A percentile compares a stretch with the other conserved stretches of the same genome.
Conservation (phyloP, 257 asterid species). For the Solanum okadae region DNA sequence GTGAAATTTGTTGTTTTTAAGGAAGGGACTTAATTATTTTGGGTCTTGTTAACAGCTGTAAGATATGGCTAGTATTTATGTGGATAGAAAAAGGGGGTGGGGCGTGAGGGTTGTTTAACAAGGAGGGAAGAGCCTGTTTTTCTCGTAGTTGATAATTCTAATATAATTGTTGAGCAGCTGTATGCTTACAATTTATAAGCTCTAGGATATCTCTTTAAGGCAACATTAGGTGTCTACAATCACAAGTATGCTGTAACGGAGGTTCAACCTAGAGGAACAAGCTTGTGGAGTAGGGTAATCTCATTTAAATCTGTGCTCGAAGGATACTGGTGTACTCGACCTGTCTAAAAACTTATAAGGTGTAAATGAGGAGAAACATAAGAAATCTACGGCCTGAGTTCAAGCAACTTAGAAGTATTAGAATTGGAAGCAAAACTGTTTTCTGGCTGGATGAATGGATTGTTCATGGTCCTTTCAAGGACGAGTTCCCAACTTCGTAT, state of each 20-base stretch:
- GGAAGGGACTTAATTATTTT: background rate
- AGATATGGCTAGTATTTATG: background rate
- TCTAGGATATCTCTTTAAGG: background rate
- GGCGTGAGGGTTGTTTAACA: background rate
- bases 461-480: background rate
- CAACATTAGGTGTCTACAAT: background rate
- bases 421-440: background rate
- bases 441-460: background rate
- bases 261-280: background rate
- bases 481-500: background rate
- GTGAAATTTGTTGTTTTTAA: background rate
- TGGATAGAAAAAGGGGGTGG: background rate
- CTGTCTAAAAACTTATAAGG: background rate
- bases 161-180: background rate
- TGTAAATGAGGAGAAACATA: background rate
- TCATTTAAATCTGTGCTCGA: background rate
- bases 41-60: background rate
- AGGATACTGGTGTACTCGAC: background rate
- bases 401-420: background rate
- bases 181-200: background rate
- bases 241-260: background rate
- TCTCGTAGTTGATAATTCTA: background rate
- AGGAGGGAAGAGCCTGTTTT: background rate
- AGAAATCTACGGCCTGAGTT: background rate
- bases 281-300: background rate